phyloP scores from a whole-genome alignment of 2,329 filamentous ascomycete species.

The Xylaria sp. region DNA sequence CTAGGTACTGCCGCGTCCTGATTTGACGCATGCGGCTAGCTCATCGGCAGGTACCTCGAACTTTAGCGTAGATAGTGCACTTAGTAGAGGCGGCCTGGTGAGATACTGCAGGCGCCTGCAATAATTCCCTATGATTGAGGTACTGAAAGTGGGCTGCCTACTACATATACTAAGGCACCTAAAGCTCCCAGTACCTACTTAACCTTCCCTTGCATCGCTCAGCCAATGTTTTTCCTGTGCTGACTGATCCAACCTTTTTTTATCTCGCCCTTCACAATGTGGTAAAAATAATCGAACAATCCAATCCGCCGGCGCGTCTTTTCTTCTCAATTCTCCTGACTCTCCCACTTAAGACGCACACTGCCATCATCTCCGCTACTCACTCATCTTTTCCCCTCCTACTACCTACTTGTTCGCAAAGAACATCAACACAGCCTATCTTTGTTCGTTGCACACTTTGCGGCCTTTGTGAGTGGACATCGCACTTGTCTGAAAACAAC shows the following conservation, averaged over 20 bases:
- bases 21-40: conserved; percentile 21
- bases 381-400: conserved; percentile 3
- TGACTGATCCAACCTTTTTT: not conserved
- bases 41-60: not conserved
- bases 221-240: not conserved
- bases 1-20: not conserved
- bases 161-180: not conserved
- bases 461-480: not conserved
- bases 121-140: not conserved
- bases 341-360: not conserved
- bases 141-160: not conserved
- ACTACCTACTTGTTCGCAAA: conserved; percentile 16
- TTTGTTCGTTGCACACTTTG: not conserved
- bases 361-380: not conserved
- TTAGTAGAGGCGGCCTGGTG: not conserved
- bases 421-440: conserved; percentile 23
- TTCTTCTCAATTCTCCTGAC: conserved; percentile 13
- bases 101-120: not conserved
- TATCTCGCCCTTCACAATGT: not conserved
- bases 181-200: not conserved
- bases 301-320: conserved; percentile 13
- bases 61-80: not conserved
- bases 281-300: not conserved
- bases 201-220: not conserved
- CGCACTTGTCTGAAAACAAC: not conserved